A percentile compares a stretch with the other conserved stretches of the same genome.
phyloP scores from a whole-genome alignment of 768 basidiomycete species.

The Leccinum sublutescens region DNA sequence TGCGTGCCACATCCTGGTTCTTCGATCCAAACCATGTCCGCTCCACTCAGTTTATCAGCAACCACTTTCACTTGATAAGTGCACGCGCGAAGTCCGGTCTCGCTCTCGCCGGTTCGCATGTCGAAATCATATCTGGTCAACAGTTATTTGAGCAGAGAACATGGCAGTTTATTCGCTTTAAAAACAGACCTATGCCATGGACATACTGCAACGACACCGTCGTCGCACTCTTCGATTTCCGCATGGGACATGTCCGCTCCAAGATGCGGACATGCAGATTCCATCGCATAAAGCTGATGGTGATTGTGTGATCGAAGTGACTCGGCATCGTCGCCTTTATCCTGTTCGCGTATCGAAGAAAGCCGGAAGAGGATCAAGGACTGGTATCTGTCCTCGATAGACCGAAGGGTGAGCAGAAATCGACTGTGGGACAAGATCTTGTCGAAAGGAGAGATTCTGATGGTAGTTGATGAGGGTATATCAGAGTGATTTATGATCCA shows the following conservation, averaged over 20 bases:
- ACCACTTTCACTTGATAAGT: background rate
- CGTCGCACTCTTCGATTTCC: background rate
- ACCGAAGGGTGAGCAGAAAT: background rate
- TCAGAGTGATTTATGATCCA: background rate
- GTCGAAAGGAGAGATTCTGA: background rate
- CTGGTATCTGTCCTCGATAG: background rate
- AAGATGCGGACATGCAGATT: background rate
- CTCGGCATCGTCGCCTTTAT: background rate
- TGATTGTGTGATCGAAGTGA: background rate
- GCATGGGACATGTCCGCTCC: conserved; percentile 1
- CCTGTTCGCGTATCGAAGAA: background rate
- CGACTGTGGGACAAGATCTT: background rate
- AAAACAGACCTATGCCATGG: conserved; percentile 58
- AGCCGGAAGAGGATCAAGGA: background rate
- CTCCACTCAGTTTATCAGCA: conserved; percentile 35
- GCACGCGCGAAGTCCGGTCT: conserved; percentile 50
- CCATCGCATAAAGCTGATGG: background rate
- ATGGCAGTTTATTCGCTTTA: background rate
- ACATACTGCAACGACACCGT: background rate
- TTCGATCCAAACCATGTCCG: conserved; percentile 52
- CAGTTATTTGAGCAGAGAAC: background rate
- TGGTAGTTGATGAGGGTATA: background rate
- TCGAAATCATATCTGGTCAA: conserved; percentile 46
- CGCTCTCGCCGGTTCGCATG: conserved; percentile 67
- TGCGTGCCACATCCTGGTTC: conserved; percentile 30